Percentiles rank a stretch among this genome's conserved stretches.
phyloP scores from a whole-genome alignment of 192 early-diverging fungal species.

The Jimgerdemannia flammicorona region DNA sequence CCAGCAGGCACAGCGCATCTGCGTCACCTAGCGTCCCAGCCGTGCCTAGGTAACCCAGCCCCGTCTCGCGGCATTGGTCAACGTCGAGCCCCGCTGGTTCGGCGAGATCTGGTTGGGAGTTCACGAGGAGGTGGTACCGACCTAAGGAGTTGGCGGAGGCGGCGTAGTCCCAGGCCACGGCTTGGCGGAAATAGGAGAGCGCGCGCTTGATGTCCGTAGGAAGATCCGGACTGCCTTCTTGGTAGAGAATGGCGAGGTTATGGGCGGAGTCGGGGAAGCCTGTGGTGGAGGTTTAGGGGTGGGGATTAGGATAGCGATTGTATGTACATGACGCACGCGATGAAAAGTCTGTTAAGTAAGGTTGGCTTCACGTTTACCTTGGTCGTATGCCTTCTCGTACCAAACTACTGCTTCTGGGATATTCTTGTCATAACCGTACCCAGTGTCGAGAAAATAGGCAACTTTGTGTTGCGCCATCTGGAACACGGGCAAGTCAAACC shows the following conservation, averaged over 20 bases:
- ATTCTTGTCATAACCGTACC: slow-evolving; percentile 35
- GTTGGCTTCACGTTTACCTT: slow-evolving; percentile 19
- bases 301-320: background rate
- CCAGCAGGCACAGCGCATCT: slow-evolving; percentile 43
- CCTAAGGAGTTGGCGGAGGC: slow-evolving; percentile 40
- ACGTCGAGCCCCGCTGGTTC: slow-evolving; percentile 10
- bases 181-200: slow-evolving; percentile 37
- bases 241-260: slow-evolving; percentile 48
- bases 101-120: slow-evolving; percentile 18
- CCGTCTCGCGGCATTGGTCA: slow-evolving; percentile 9
- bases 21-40: slow-evolving; percentile 21
- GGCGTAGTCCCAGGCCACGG: slow-evolving; percentile 39
- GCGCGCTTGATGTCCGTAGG: slow-evolving; percentile 26
- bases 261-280: slow-evolving; percentile 51
- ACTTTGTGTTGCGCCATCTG: slow-evolving; percentile 52
- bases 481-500: no score
- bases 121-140: slow-evolving; percentile 23
- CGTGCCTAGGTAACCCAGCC: background rate
- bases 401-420: slow-evolving; percentile 29
- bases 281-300: background rate
- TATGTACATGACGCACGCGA: no score
- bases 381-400: slow-evolving; percentile 41
- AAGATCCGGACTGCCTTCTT: slow-evolving; percentile 32
- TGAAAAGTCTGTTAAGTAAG: background rate
- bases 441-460: slow-evolving; percentile 45